Evolutionary conservation across 768 basidiomycete genomes (phyloP), one percentile per base, ranked within the genome.

Genomic region (Megacollybia marginata): DNA sequence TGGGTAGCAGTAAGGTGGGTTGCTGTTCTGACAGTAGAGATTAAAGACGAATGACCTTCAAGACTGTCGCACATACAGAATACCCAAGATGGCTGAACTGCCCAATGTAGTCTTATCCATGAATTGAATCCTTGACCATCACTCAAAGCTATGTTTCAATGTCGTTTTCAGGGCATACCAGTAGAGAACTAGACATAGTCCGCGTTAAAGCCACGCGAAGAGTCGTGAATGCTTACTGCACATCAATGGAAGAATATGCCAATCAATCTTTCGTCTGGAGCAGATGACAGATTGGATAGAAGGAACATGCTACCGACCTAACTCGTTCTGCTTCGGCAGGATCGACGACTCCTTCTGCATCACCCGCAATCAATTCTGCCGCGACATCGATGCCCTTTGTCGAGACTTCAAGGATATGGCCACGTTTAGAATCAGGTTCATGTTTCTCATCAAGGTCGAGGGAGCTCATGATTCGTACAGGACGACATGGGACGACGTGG

Each of bases 41-140:
- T 16, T 10, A 31, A 42, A 13, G 54, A 18, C 40, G 20, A 19
- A 33, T 19, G 6, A 28, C 23, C 46, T 23, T 13, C 34, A 10
- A 10, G 20, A 12, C 10, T 31, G 16, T 16, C 48, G 19, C 40
- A 53, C 74, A 52, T 33, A 83, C 86, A 68, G 66, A 57, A 88
- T 87, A 1, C 86, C 86, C 42, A 88, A 71, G 53, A 88, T 85
- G 2, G 85, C 78, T 1, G 83, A 58, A 51, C 73, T 78, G 1
- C 83, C 84, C 4, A 87, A 67, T 0, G 85, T 88, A 0, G 79
- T 82, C 65, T 86, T 86, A 54, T 87, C 85, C 81, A 86, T 86
- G 52, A 81, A 86, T 59, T 87, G 84, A n/a, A 88, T 73, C 76
- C 85, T 81, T 51, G 54, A 49, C n/a, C 8, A 32, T 15, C 11